Evolutionary conservation across 495 filamentous ascomycete species (phyloP).

Genomic region (Elasticomyces elasticus): DNA sequence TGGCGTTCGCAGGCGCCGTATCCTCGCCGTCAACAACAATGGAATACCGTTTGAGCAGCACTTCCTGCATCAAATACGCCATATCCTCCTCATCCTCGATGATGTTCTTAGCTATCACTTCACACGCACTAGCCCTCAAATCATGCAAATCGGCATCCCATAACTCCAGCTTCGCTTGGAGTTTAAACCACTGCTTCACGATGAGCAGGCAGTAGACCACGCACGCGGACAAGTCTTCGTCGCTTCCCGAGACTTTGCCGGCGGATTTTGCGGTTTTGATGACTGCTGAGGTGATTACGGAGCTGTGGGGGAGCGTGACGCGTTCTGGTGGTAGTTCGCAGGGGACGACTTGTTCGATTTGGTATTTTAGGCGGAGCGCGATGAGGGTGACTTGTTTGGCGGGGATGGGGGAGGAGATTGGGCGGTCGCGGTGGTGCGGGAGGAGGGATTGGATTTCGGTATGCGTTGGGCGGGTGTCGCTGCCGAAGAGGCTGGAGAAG

Average conservation of each 20-base stretch:
- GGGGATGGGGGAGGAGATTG: conserved; percentile 51
- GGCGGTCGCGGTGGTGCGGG: conserved; percentile 44
- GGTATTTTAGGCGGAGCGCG: conserved; percentile 78
- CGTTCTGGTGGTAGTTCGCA: conserved; percentile 68
- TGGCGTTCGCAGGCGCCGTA: conserved; percentile 67
- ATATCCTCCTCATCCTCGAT: conserved; percentile 77
- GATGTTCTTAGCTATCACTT: conserved; percentile 87
- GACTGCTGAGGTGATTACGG: conserved; percentile 70
- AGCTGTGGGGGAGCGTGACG: conserved; percentile 69
- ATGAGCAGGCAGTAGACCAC: conserved; percentile 81
- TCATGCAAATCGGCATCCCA: conserved; percentile 84
- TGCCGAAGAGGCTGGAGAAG: conserved; percentile 7
- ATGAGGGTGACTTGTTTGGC: conserved; percentile 70
- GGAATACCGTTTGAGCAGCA: conserved; percentile 86
- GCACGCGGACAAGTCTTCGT: conserved; percentile 55
- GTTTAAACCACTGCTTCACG: conserved; percentile 83
- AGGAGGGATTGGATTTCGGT: conserved; percentile 39
- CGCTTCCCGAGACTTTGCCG: conserved; percentile 45
- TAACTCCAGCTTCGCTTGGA: conserved; percentile 67
- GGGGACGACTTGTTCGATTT: conserved; percentile 78
- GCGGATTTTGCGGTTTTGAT: conserved; percentile 68
- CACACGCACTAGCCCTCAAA: conserved; percentile 72
- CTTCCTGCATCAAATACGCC: conserved; percentile 61
- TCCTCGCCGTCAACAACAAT: conserved; percentile 62
- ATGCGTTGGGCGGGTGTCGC: neutral